Conservation (phyloP, 2,329 filamentous ascomycete species). For the Ophiostoma fasciatum region DNA sequence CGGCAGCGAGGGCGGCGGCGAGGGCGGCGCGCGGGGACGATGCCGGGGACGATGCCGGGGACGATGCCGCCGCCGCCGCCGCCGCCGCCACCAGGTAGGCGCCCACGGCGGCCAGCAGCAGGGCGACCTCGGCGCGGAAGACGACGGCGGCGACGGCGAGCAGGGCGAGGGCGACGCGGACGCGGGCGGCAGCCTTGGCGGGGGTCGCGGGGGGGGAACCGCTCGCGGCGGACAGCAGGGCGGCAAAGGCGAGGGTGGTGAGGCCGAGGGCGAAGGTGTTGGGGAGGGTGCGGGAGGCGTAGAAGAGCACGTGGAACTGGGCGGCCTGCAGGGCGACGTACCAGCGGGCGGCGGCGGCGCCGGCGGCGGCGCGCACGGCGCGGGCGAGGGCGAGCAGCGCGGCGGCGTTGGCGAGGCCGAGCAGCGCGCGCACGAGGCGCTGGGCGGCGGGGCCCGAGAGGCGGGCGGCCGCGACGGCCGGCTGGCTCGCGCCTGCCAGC, state of each 20-base stretch:
- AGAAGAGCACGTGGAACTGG: slow-evolving; percentile 90
- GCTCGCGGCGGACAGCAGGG: slow-evolving; percentile 3
- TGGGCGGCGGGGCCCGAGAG: slow-evolving; percentile 29
- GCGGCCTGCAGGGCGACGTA: slow-evolving; percentile 62
- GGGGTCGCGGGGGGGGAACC: no score
- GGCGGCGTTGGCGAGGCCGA: slow-evolving; percentile 62
- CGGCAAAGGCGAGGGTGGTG: slow-evolving; percentile 37
- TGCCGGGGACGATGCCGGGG: slow-evolving; percentile 44
- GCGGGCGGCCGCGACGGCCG: slow-evolving; percentile 17
- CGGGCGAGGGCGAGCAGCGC: slow-evolving; percentile 52
- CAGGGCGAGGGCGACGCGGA: slow-evolving; percentile 53
- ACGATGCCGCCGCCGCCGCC: slow-evolving; percentile 15
- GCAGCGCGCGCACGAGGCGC: slow-evolving; percentile 53
- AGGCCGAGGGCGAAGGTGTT: slow-evolving; percentile 94
- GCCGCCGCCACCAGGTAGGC: slow-evolving; percentile 45
- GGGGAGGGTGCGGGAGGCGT: slow-evolving; percentile 78
- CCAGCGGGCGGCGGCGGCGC: slow-evolving; percentile 56
- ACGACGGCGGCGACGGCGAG: slow-evolving; percentile 69
- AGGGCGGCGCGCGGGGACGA: slow-evolving; percentile 52
- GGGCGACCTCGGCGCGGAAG: slow-evolving; percentile 78
- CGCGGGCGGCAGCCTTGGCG: slow-evolving; percentile 26
- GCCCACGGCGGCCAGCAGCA: slow-evolving; percentile 58
- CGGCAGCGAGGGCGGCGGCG: no score
- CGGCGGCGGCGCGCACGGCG: slow-evolving; percentile 52
- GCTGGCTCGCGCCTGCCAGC: slow-evolving; percentile 58